These are phyloP conservation scores for Lumnitzera littorea DNA, from an alignment of 345 rosid genomes.

Conservation along the genomic window DNA sequence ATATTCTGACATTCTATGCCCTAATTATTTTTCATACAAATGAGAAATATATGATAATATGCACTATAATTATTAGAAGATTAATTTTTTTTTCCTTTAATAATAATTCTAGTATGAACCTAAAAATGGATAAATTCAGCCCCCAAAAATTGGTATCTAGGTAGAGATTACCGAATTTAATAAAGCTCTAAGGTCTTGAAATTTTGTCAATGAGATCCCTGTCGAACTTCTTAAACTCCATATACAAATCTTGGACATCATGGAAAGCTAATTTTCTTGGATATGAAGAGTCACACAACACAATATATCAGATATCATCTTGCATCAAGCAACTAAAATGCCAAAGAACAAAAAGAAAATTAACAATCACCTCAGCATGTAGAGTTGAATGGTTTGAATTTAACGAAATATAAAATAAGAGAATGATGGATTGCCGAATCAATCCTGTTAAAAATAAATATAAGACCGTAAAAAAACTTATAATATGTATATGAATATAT, in stretches of 20 bases:
- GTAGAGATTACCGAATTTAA: slow-evolving; percentile 31
- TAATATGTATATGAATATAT: no score
- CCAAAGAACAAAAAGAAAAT: neutral
- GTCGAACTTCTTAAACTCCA: slow-evolving; percentile 40
- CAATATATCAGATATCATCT: slow-evolving; percentile 44
- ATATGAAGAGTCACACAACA: slow-evolving; percentile 48
- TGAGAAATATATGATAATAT: no score
- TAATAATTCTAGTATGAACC: no score
- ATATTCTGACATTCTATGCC: neutral
- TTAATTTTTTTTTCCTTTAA: no score
- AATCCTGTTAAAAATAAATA: no score
- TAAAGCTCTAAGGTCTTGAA: slow-evolving; percentile 46
- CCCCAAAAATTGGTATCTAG: no score
- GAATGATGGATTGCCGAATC: no score
- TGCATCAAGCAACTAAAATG: slow-evolving; percentile 38
- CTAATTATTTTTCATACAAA: no score
- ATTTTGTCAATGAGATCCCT: slow-evolving; percentile 19
- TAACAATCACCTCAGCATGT: neutral
- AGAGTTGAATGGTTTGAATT: neutral
- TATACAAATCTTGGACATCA: slow-evolving; percentile 43
- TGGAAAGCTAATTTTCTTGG: slow-evolving; percentile 64
- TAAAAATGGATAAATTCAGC: no score
- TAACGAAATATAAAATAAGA: no score
- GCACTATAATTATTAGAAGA: no score
- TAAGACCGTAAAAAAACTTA: no score